Evolutionary conservation across 495 filamentous ascomycete genomes (phyloP).

Genomic region (Podospora didyma): DNA sequence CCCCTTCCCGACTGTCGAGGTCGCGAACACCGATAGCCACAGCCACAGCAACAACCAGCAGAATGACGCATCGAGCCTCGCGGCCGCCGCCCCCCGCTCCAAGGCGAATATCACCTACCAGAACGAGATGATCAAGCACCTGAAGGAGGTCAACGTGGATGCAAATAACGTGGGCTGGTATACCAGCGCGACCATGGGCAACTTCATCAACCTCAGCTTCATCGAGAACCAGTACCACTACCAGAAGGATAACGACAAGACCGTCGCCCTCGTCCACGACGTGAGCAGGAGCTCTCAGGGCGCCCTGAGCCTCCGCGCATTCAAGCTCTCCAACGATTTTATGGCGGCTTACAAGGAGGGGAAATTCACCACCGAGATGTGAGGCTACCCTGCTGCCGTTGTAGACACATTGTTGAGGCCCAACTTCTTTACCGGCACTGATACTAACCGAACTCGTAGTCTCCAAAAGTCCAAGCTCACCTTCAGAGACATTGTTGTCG

Average conservation of each 20-base stretch:
- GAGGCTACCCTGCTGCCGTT: too few species aligned
- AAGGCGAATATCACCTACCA: constrained; percentile 89
- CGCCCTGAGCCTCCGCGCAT: constrained; percentile 82
- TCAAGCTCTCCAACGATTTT: constrained; percentile 81
- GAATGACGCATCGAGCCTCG: constrained; percentile 71
- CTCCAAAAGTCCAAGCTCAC: constrained; percentile 87
- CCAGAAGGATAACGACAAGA: constrained; percentile 91
- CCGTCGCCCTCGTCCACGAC: constrained; percentile 92
- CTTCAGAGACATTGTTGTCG: constrained; percentile 90
- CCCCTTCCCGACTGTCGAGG: constrained; percentile 84
- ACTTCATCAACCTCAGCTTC: constrained; percentile 90
- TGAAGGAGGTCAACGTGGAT: constrained; percentile 96
- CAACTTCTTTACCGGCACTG: constrained; percentile 9
- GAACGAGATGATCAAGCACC: constrained; percentile 93
- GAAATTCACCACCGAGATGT: constrained; percentile 88
- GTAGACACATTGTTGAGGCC: constrained; percentile 46
- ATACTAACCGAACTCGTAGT: constrained; percentile 44
- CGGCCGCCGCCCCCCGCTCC: constrained; percentile 82
- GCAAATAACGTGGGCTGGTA: constrained; percentile 99
- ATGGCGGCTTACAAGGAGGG: constrained; percentile 91
- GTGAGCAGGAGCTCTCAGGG: constrained; percentile 91
- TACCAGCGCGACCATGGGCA: constrained; percentile 96
- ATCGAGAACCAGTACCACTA: constrained; percentile 98
- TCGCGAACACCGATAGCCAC: constrained; percentile 61
- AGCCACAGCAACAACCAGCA: constrained; percentile 45